Evolutionary conservation across 2,329 filamentous ascomycete genomes (phyloP).

Genomic region (Ceratocystis albifundus): DNA sequence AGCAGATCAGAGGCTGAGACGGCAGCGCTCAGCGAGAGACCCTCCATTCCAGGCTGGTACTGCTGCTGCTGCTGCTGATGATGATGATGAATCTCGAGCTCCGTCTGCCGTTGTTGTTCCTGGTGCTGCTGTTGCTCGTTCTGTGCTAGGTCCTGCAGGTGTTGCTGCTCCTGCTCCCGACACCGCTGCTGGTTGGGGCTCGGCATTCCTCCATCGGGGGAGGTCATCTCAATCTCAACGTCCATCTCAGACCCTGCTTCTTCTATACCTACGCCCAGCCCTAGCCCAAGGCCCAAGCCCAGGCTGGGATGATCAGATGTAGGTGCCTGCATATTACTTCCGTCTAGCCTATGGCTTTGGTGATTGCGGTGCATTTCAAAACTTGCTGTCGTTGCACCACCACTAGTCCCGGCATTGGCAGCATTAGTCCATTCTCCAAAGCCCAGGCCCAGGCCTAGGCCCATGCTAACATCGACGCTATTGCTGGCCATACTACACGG

Average conservation of each 20-base stretch:
- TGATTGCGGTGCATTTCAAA: background rate
- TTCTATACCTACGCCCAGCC: background rate
- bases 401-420: background rate
- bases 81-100: background rate
- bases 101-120: background rate
- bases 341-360: background rate
- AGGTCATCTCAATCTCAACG: background rate
- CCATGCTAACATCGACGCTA: background rate
- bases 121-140: background rate
- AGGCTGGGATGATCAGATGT: background rate
- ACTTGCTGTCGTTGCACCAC: background rate
- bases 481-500: background rate
- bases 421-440: background rate
- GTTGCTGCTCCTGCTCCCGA: background rate
- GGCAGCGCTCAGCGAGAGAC: background rate
- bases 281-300: background rate
- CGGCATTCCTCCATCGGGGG: background rate
- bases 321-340: background rate
- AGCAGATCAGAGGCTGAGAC: constrained; percentile 18
- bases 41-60: background rate
- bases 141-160: no score
- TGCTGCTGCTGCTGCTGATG: background rate
- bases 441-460: background rate
- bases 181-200: background rate
- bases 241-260: background rate